Conservation (phyloP, 75 land plant species). For the Cunninghamia lanceolata region DNA sequence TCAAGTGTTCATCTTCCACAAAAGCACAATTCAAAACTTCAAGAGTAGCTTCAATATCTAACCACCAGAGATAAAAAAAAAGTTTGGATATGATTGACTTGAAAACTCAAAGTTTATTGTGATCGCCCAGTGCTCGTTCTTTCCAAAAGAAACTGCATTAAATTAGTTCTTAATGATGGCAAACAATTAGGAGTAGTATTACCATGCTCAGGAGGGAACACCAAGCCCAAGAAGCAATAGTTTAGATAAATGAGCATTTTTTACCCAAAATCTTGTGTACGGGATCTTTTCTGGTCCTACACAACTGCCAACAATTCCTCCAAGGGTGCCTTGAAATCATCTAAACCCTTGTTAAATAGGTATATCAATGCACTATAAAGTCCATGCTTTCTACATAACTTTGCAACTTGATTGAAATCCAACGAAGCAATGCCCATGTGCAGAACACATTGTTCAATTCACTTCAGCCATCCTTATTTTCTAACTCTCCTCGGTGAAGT, state of each 20-base stretch:
- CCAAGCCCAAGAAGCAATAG: conserved; percentile 89
- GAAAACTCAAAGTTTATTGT: conserved; percentile 26
- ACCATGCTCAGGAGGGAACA: conserved; percentile 99
- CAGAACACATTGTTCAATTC: conserved; percentile 97
- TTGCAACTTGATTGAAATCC: conserved; percentile 99
- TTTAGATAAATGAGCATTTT: conserved; percentile 94
- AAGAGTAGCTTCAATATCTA: conserved; percentile 86
- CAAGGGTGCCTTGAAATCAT: conserved; percentile 85
- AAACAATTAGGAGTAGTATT: conserved; percentile 46
- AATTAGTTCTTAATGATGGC: conserved; percentile 61
- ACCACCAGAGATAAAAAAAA: conserved; percentile 63
- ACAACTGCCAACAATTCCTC: conserved; percentile 85
- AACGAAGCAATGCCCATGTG: conserved; percentile 98
- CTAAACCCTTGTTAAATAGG: conserved; percentile 86
- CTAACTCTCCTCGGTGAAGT: no score
- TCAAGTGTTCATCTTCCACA: no score
- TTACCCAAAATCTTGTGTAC: conserved; percentile 76
- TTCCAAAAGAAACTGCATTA: conserved; percentile 76
- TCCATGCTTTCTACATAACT: conserved; percentile 86
- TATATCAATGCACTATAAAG: conserved; percentile 93
- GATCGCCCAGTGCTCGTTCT: conserved; percentile 27
- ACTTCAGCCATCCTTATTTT: conserved; percentile 92
- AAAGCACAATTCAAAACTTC: conserved; percentile 82
- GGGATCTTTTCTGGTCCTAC: conserved; percentile 43
- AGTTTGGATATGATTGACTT: conserved; percentile 41